A percentile compares a stretch with the other conserved stretches of the same genome.
Evolutionary conservation across 1,139 yeast genomes (phyloP).

Genomic region (Wickerhamomyces sp.): DNA sequence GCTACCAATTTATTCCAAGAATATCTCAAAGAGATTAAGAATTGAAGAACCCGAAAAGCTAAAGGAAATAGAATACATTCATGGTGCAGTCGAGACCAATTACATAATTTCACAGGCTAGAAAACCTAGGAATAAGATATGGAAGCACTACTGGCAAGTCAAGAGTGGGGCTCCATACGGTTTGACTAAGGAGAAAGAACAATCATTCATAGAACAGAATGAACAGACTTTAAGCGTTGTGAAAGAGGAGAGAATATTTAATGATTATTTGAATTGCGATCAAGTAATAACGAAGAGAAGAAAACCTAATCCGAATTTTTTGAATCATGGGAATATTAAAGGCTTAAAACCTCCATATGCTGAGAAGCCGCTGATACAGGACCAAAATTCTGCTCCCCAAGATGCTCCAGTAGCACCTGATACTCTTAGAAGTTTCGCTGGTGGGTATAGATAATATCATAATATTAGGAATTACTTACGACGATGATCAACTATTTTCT

Average conservation of each 20-base stretch:
- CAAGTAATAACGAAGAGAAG: conserved; percentile 32
- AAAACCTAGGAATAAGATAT: conserved; percentile 27
- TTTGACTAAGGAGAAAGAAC: conserved; percentile 21
- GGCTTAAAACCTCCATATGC: conserved; percentile 39
- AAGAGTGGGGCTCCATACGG: conserved; percentile 33
- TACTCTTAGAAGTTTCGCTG: not conserved
- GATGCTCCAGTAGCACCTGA: not conserved
- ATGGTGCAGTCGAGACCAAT: conserved; percentile 31
- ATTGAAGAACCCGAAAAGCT: conserved; percentile 26
- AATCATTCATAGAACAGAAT: conserved; percentile 22
- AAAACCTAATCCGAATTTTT: conserved; percentile 41
- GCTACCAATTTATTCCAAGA: conserved; percentile 27
- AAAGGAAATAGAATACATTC: conserved; percentile 32
- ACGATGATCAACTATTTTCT: too few species aligned
- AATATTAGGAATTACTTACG: too few species aligned
- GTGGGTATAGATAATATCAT: too few species aligned
- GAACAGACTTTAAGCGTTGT: conserved; percentile 25
- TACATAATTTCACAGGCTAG: conserved; percentile 28
- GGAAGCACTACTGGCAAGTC: conserved; percentile 36
- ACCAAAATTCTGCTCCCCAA: too few species aligned
- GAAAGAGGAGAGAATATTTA: conserved; percentile 25
- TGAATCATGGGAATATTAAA: conserved; percentile 39
- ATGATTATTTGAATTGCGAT: conserved; percentile 30
- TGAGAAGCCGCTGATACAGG: conserved; percentile 12
- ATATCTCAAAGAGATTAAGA: conserved; percentile 18